Base-by-base conservation (phyloP, 257 asterid genomes). In the Nicotiana knightiana region DNA sequence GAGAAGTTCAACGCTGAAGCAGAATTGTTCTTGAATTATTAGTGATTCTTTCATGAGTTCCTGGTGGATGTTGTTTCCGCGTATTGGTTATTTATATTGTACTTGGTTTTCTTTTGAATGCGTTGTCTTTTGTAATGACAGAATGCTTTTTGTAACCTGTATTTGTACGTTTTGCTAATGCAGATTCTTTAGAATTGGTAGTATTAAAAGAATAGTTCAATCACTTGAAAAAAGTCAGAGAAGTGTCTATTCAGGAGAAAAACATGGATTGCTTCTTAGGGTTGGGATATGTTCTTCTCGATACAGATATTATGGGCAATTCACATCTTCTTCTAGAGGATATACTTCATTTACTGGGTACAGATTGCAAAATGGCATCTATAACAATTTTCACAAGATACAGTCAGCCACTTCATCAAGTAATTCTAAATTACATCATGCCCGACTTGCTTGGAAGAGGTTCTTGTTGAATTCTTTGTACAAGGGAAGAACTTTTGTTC, bases 361-460 rank as follows among this genome's bases (percentile, higher is more conserved):
- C 51, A 87, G 70, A 80, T 55, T 77, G 4, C 86, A 88, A 83
- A 89, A 84, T 80, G 83, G 87, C 28, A 35, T 84, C 76, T 76
- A 13, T 32, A 75, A 43, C 28, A 67, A 82, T 82, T 75, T 79
- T 73, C 48, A 76, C 84, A 85, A 90, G 88, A 85, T 71, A 67
- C 86, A 83, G 81, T 82, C 91, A 18, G 77, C 88, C 21, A 83
- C 81, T 87, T 82, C 88, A 58, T 87, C 85, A 21, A 85, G 84
- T 86, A 90, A 84, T 81, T 76, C 84, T 26, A 71, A 87, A 79
- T 91, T 86, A 75, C 88, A 82, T 81, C 88, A 78, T 78, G 90
- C 94, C 12, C 91, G 85, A 76, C 86, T 87, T 86, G 92, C 91
- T 86, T 95, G 91, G 96, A 91, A 89, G 88, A 86, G 87, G 84